A percentile compares a stretch with the other conserved stretches of the same genome.
phyloP scores from a whole-genome alignment of 768 basidiomycete genomes.

The Podaxis sp. region DNA sequence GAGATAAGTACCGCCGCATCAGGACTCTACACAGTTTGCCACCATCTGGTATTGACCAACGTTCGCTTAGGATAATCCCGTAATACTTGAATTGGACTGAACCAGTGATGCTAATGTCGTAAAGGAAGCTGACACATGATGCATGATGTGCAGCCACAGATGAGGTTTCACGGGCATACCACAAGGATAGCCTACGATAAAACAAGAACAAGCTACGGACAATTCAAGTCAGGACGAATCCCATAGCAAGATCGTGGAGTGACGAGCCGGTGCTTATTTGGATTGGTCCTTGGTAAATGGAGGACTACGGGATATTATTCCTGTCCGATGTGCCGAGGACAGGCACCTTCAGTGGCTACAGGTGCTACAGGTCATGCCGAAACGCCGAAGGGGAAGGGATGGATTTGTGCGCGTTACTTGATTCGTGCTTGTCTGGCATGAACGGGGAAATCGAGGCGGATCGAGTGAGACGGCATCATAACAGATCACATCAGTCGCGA shows the following conservation, averaged over 20 bases:
- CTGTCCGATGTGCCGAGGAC: too few relatives aligned
- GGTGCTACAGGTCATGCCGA: background rate
- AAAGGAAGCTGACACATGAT: background rate
- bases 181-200: too few relatives aligned
- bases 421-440: background rate
- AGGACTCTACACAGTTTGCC: background rate
- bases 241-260: too few relatives aligned
- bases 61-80: background rate
- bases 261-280: too few relatives aligned
- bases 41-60: background rate
- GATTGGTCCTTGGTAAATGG: too few relatives aligned
- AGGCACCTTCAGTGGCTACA: too few relatives aligned
- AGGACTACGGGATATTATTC: too few relatives aligned
- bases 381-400: background rate
- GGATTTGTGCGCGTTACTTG: background rate
- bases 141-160: too few relatives aligned
- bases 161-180: too few relatives aligned
- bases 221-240: too few relatives aligned
- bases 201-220: too few relatives aligned
- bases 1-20: background rate
- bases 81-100: background rate
- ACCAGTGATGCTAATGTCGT: background rate
- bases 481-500: background rate
- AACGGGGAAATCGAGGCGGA: background rate
- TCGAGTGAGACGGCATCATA: background rate